phyloP scores from a whole-genome alignment of 2,329 filamentous ascomycete species.

The Stenocarpella maydis region DNA sequence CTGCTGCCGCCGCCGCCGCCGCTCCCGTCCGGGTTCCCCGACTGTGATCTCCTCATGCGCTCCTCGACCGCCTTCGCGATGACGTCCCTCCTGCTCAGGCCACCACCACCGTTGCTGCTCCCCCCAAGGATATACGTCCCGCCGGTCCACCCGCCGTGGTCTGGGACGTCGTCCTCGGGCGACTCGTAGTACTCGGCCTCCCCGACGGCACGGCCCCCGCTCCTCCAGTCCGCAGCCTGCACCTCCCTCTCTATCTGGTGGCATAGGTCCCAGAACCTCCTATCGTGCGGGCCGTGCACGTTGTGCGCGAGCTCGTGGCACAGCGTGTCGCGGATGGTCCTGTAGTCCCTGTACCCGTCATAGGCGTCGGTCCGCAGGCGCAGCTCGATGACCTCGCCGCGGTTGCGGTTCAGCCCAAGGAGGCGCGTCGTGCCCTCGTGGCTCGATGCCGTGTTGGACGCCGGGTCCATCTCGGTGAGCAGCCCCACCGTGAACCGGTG shows the following conservation, averaged over 20 bases:
- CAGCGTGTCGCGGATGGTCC: constrained; percentile 87
- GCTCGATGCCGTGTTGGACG: constrained; percentile 74
- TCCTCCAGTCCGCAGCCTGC: constrained; percentile 78
- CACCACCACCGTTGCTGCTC: constrained; percentile 47
- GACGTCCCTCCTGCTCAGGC: constrained; percentile 75
- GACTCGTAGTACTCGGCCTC: constrained; percentile 68
- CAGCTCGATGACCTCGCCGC: constrained; percentile 89
- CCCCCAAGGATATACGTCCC: constrained; percentile 79
- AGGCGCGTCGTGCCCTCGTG: constrained; percentile 79
- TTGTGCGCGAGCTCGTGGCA: constrained; percentile 97
- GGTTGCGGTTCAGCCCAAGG: constrained; percentile 86
- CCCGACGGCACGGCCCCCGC: constrained; percentile 72
- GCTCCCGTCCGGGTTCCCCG: constrained; percentile 39
- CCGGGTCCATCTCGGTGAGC: constrained; percentile 95
- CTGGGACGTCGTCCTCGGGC: constrained; percentile 60
- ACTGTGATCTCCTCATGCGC: constrained; percentile 59
- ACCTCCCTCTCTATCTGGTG: constrained; percentile 89
- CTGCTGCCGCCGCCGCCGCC: constrained; percentile 1
- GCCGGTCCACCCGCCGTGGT: constrained; percentile 80
- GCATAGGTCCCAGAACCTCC: constrained; percentile 89
- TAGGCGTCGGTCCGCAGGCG: constrained; percentile 91
- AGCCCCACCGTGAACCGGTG: constrained; percentile 87
- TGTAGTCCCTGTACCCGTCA: constrained; percentile 93
- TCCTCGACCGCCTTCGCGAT: constrained; percentile 79
- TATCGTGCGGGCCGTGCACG: constrained; percentile 83